phyloP scores from a whole-genome alignment of 225 moss, liverwort and hornwort species.

The Bryum argenteum region DNA sequence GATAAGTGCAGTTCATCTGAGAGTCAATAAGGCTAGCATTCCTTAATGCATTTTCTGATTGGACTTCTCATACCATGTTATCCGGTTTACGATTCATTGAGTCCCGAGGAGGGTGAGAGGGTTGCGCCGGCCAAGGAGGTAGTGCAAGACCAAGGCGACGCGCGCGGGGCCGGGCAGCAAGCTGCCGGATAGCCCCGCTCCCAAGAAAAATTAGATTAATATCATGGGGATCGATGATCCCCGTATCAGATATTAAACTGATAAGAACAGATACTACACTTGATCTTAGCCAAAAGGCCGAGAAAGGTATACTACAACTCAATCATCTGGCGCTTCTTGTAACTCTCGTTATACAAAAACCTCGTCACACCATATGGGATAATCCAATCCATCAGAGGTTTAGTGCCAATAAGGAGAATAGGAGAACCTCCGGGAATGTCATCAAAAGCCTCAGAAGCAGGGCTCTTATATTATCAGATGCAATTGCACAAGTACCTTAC shows the following conservation, averaged over 20 bases:
- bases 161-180: conserved; percentile 25
- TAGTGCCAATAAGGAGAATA: not conserved
- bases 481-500: conserved; percentile 21
- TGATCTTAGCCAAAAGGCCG: conserved; percentile 74
- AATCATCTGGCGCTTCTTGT: too few species aligned
- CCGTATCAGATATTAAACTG: conserved; percentile 74
- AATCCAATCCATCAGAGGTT: too few species aligned
- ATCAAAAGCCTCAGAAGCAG: conserved; percentile 1
- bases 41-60: too few species aligned
- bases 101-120: not conserved
- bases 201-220: conserved; percentile 60
- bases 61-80: not conserved
- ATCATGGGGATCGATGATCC: conserved; percentile 56
- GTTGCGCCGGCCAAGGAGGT: conserved; percentile 13
- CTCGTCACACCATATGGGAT: not conserved
- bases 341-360: rapidly evolving
- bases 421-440: not conserved
- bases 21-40: too few species aligned
- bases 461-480: not conserved
- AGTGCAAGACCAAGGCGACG: conserved; percentile 32
- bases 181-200: conserved; percentile 22
- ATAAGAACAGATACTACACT: conserved; percentile 75
- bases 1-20: not conserved
- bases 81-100: not conserved
- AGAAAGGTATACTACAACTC: conserved; percentile 39